A percentile compares a stretch with the other conserved stretches of the same genome.
Conservation (phyloP, 2,329 filamentous ascomycete species). For the Chaetothyriales sp. region DNA sequence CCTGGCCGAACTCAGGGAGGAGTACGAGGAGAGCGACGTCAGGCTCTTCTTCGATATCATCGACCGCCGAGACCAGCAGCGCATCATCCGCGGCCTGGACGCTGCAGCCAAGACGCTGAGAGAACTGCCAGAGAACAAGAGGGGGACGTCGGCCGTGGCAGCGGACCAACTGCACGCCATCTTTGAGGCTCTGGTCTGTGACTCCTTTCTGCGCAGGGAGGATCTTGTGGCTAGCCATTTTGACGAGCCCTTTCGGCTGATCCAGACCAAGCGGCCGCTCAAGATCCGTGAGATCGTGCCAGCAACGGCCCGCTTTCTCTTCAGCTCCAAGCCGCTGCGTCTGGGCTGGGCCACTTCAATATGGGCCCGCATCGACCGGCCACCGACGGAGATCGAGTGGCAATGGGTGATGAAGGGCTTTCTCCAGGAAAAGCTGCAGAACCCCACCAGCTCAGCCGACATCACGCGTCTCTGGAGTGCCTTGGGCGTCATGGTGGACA, state of each 20-base stretch:
- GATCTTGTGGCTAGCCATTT: slow-evolving; percentile 45
- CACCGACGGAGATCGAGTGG: slow-evolving; percentile 58
- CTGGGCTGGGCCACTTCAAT: slow-evolving; percentile 48
- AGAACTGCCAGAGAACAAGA: slow-evolving; percentile 34
- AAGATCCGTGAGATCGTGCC: slow-evolving; percentile 63
- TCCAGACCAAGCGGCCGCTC: slow-evolving; percentile 64
- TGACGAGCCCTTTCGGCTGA: slow-evolving; percentile 65
- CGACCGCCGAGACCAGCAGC: slow-evolving; percentile 44
- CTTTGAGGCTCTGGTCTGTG: slow-evolving; percentile 77
- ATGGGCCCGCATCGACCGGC: slow-evolving; percentile 50
- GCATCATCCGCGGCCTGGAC: slow-evolving; percentile 46
- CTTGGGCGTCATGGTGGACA: slow-evolving; percentile 56
- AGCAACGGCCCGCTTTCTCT: slow-evolving; percentile 72
- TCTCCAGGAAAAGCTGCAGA: slow-evolving; percentile 50
- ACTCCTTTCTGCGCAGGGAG: slow-evolving; percentile 53
- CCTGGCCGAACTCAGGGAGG: slow-evolving; percentile 46
- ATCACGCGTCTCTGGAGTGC: slow-evolving; percentile 69
- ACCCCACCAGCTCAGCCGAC: slow-evolving; percentile 40
- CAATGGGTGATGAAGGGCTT: slow-evolving; percentile 73
- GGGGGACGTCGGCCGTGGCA: slow-evolving; percentile 37
- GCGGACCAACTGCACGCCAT: slow-evolving; percentile 58
- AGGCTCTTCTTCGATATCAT: slow-evolving; percentile 41
- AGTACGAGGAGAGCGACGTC: slow-evolving; percentile 33
- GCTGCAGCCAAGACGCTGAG: slow-evolving; percentile 41
- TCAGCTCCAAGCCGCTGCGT: slow-evolving; percentile 51